Evolutionary conservation across 75 land plant species (phyloP).

Genomic region (Larix kaempferi): DNA sequence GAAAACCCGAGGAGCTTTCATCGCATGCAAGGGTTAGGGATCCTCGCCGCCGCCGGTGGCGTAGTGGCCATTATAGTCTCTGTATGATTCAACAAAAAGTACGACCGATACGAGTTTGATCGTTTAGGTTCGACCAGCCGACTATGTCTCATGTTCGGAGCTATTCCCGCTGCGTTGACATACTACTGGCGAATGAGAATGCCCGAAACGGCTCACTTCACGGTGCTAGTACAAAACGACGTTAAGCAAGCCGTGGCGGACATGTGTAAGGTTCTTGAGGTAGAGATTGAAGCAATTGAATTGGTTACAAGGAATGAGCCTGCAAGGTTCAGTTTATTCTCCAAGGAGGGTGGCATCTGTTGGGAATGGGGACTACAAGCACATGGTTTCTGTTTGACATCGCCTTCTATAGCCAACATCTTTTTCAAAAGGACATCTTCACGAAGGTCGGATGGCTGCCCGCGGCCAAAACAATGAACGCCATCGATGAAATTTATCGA

Average conservation of each 20-base stretch:
- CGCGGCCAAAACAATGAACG: too few species aligned
- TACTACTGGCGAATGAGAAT: too few species aligned
- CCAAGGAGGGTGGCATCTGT: conserved; percentile 29
- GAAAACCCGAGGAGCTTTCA: too few species aligned
- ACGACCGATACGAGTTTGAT: conserved; percentile 4
- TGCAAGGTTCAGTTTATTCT: conserved; percentile 27
- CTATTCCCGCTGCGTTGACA: conserved; percentile 28
- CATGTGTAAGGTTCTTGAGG: too few species aligned
- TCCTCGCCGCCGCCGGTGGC: conserved; percentile 27
- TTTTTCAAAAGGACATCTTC: conserved; percentile 56
- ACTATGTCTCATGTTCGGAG: conserved; percentile 21
- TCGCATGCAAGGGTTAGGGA: conserved; percentile 36
- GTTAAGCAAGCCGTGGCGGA: conserved; percentile 27
- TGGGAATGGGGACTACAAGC: conserved; percentile 35
- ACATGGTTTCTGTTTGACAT: too few species aligned
- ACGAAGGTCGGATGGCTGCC: conserved; percentile 44
- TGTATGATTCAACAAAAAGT: neutral
- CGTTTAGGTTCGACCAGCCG: conserved; percentile 13
- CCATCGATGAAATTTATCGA: too few species aligned
- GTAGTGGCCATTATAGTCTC: conserved; percentile 23
- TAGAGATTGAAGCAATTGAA: too few species aligned
- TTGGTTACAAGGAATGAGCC: too few species aligned
- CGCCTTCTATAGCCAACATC: too few species aligned
- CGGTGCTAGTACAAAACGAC: conserved; percentile 28
- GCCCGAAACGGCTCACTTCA: conserved; percentile 43